Evolutionary conservation across 495 filamentous ascomycete species (phyloP), one percentile per base, ranked within the genome.

Genomic region (Darksidea phi): DNA sequence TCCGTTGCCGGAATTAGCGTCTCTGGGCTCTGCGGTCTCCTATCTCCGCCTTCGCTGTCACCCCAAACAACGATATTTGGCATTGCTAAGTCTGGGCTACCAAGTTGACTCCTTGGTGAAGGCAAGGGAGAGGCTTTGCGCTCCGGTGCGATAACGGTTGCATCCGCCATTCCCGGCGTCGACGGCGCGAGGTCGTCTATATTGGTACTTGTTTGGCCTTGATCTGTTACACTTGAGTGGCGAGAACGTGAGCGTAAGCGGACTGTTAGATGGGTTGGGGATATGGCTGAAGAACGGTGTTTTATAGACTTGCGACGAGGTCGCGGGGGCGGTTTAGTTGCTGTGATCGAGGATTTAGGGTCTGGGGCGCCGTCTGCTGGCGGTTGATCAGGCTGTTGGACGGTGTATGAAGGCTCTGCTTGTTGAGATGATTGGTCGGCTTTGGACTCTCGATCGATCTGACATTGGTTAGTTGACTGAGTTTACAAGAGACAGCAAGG

Each of bases 381-480:
- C 3, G 41, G 41, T 13, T 43, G 41, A 15, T 43, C 13, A 13
- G 41, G 18, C 41, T 43, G 41, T 20, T 43, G 41, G 41, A 32
- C 28, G 28, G 48, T 37, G 6, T n/a, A 38, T 41, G 25, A 50
- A 13, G 32, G 18, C 5, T 23, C 11, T 18, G 41, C 25, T 57
- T 54, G 41, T 4, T 54, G 43, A 11, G 56, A 18, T n/a, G 26
- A 8, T n/a, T 54, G n/a, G 18, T 64, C 65, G 2, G 60, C 69
- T 28, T 64, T 58, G 48, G 47, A 47, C 58, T 70, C 64, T 18
- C 59, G 63, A 20, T 46, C 64, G 49, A 59, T 63, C 66, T 36
- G 47, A 36, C 1, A 24, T 3, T 41, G 13, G 38, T 67, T 46
- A 57, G 58, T 8, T 41, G 45, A 20, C 6, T 46, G n/a, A 26